These are phyloP conservation scores for Hirsutella minnesotensis DNA, from an alignment of 2,329 filamentous ascomycete genomes.

Conservation along the genomic window DNA sequence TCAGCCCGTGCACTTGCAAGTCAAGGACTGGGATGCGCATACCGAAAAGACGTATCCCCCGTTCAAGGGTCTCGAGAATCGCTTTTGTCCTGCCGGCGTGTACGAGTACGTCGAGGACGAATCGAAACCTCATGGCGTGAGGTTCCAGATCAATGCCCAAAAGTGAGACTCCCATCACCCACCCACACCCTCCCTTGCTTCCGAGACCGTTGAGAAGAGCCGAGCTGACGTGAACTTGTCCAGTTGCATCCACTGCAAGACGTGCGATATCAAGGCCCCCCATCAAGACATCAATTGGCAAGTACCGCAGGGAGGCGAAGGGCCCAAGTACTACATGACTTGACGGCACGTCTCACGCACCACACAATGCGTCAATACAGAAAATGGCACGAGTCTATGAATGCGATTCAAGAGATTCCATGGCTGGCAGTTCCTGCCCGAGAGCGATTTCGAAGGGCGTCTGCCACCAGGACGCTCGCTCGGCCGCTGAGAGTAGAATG, in stretches of 20 bases:
- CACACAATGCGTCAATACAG: not conserved
- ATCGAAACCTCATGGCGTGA: slow-evolving; percentile 72
- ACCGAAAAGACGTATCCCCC: slow-evolving; percentile 70
- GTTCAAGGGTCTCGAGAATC: slow-evolving; percentile 87
- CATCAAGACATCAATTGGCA: slow-evolving; percentile 96
- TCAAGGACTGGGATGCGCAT: slow-evolving; percentile 90
- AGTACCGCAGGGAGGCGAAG: slow-evolving; percentile 83
- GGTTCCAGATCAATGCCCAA: slow-evolving; percentile 95
- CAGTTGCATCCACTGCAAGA: slow-evolving; percentile 99
- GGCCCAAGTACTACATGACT: slow-evolving; percentile 63
- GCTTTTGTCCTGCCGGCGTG: slow-evolving; percentile 94
- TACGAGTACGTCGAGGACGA: slow-evolving; percentile 97
- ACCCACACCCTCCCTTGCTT: not conserved
- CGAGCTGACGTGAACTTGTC: not conserved
- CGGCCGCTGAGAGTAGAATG: too few species aligned
- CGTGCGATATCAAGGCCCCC: slow-evolving; percentile 96
- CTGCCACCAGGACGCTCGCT: too few species aligned
- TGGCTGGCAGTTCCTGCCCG: too few species aligned
- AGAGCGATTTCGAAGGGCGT: too few species aligned
- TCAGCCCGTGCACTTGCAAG: slow-evolving; percentile 90
- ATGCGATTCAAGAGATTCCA: too few species aligned
- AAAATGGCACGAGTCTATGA: not conserved
- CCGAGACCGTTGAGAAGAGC: slow-evolving; percentile 2
- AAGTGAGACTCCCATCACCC: slow-evolving; percentile 53
- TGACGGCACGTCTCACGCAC: slow-evolving; percentile 12